Base-by-base conservation (phyloP, 2,329 filamentous ascomycete species). In the Hysterium pulicare region DNA sequence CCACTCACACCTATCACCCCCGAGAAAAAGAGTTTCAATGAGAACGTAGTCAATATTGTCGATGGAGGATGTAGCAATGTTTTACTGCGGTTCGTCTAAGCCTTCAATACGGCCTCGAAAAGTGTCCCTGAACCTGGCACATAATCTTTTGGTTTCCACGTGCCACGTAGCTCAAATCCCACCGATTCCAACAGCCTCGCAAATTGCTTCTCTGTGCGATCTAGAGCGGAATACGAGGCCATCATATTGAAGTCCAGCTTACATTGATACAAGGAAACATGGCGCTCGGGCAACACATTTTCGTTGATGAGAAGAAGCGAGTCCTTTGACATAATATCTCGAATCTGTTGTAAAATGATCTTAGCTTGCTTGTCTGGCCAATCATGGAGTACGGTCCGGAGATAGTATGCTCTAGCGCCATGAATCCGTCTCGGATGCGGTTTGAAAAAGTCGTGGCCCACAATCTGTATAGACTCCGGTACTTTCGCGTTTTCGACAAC, bases 241-340 rank as follows among this genome's bases (percentile, higher is more conserved):
- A 42, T 42, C 40, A 42, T 42, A 4, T 23, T 36, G 6, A 36
- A 15, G 11, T 42, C 40, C 22, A 30, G 13, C n/a, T 16, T 17
- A 3, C 24, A 31, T 3, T 22, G 13, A 19, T 36, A 33, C 20
- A 42, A 28, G 13, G 24, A 13, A 28, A 28, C 24, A 28, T 57
- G 57, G 2, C 35, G 46, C 26, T 70, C 51, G 1, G 68, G 66
- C 10, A 74, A 33, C 3, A 72, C 66, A 17, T 68, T 33, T 10
- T 74, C 71, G 39, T 70, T 65, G 36, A 74, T 68, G 21, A 74
- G 45, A 21, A 74, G 58, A 10, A 52, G 50, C 0, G 67, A 70
- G 4, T 62, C 57, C 1, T 52, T 41, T 1, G 46, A 54, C 16
- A 47, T 36, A 8, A 41, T 41, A 30, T 41, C 40, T 32, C 44